phyloP scores from a whole-genome alignment of 2,329 filamentous ascomycete genomes.

The Blastomyces percursus region DNA sequence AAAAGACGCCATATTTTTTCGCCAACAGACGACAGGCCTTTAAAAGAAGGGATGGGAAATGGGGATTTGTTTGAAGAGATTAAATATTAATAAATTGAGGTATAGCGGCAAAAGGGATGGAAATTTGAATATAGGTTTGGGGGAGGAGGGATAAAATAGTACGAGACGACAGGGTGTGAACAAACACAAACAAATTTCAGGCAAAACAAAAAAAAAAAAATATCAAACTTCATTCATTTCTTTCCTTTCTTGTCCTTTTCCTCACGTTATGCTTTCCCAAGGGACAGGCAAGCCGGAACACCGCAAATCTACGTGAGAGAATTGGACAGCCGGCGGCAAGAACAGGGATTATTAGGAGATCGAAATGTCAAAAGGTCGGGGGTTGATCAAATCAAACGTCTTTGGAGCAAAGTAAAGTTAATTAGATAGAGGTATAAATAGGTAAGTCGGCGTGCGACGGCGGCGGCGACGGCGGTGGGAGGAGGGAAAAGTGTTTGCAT shows the following conservation, averaged over 20 bases:
- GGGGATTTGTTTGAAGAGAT: background rate
- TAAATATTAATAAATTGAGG: background rate
- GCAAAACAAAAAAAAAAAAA: background rate
- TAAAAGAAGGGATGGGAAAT: background rate
- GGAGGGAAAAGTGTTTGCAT: no score
- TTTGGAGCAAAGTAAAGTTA: background rate
- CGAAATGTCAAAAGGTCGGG: background rate
- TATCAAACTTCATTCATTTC: background rate
- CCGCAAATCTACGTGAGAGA: background rate
- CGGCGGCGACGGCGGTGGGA: background rate
- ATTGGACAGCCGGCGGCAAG: background rate
- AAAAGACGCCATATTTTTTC: background rate
- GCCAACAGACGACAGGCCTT: background rate
- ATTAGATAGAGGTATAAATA: background rate
- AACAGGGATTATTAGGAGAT: background rate
- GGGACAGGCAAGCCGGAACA: background rate
- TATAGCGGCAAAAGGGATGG: no score
- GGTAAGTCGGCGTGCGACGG: background rate
- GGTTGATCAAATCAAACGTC: background rate
- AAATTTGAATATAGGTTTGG: background rate
- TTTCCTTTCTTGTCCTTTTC: background rate
- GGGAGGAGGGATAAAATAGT: background rate
- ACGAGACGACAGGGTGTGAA: background rate
- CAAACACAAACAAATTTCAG: background rate
- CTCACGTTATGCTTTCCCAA: background rate